phyloP scores from a whole-genome alignment of 306 rosid species.

The Acacia crassicarpa region DNA sequence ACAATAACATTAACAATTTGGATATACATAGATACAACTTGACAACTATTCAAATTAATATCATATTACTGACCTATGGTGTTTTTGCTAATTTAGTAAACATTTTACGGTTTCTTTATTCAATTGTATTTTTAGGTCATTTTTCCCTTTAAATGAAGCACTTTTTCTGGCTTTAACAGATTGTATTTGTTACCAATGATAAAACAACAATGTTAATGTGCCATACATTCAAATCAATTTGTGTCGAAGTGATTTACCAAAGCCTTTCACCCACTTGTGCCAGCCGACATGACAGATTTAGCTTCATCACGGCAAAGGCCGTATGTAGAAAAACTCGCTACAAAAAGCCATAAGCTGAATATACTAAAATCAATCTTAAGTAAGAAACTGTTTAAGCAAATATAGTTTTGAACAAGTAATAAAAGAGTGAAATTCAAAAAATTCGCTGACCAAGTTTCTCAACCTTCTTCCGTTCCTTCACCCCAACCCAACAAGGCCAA shows the following conservation, averaged over 20 bases:
- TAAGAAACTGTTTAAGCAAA: slow-evolving; percentile 20
- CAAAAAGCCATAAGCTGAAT: neutral
- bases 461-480: slow-evolving; percentile 89
- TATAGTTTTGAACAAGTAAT: neutral
- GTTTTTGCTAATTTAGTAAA: too few species aligned
- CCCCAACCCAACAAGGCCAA: slow-evolving; percentile 96
- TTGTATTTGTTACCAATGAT: too few species aligned
- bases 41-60: too few species aligned
- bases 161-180: too few species aligned
- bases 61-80: too few species aligned
- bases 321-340: slow-evolving; percentile 14
- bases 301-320: slow-evolving; percentile 73
- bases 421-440: slow-evolving; percentile 21
- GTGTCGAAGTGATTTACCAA: slow-evolving; percentile 84
- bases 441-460: slow-evolving; percentile 78
- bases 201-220: too few species aligned
- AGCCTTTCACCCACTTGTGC: slow-evolving; percentile 94
- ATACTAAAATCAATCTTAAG: neutral
- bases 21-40: too few species aligned
- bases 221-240: slow-evolving; percentile 21
- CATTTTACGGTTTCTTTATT: too few species aligned
- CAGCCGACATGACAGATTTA: slow-evolving; percentile 70
- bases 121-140: too few species aligned
- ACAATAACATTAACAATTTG: too few species aligned
- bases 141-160: too few species aligned